Evolutionary conservation across 495 filamentous ascomycete species (phyloP), one percentile per base, ranked within the genome.

Genomic region (Platismatia glauca): DNA sequence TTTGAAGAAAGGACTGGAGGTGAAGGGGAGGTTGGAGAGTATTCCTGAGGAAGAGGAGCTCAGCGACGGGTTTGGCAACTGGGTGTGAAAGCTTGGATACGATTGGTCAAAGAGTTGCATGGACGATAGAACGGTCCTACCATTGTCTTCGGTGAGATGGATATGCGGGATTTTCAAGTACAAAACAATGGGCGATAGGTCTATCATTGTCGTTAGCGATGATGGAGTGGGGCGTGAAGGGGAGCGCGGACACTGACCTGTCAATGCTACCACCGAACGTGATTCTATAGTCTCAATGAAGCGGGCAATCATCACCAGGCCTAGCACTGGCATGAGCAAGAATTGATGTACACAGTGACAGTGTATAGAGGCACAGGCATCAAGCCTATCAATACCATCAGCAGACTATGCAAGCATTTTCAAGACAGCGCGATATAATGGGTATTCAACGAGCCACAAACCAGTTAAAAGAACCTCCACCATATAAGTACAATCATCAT

Each of bases 401-500:
- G 13, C 1, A 31, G 1, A 8, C 1, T 16, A 31, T 2, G 48
- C 48, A 18, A 52, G 16, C 24, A 52, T 11, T 15, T 15, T 5
- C 3, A 18, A 6, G 33, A 53, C 16, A 6, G 27, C 27, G n/a
- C 6, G 11, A 33, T 20, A 11, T 15, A 33, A 53, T 53, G 50
- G 50, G 50, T 53, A 53, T 33, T 33, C n/a, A 7, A 2, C 50
- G 4, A 11, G 50, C 50, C 50, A 53, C 20, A 1, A 33, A 53
- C 15, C 15, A 16, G 3, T 63, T 22, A 96, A 74, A 96, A 95
- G 76, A 97, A 95, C 69, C 90, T 83, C 86, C 90, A 93, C 86
- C 86, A 96, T 61, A 96, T 78, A 68, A 97, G 88, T 60, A 95
- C 72, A 57, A 96, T 65, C 58, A 97, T 85, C 60, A 97, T 80